Evolutionary conservation across 2,329 filamentous ascomycete species (phyloP).

Genomic region (Aspergillus novoparasiticus): DNA sequence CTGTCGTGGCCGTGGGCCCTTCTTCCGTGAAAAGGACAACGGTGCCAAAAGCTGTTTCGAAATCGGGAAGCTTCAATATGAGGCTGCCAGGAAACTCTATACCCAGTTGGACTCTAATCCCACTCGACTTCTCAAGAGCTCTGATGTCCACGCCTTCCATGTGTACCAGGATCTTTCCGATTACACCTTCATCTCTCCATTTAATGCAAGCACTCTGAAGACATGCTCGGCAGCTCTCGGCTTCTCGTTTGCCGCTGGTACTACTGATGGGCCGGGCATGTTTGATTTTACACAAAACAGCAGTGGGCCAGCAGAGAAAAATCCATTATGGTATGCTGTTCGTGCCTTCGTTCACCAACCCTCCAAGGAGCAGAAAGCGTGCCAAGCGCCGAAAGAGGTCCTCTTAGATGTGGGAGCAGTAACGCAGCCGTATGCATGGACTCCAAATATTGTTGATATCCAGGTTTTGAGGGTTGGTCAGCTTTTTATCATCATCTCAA

Average conservation of each 20-base stretch:
- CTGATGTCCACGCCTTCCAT: conserved; percentile 78
- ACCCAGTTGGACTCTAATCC: conserved; percentile 51
- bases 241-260: conserved; percentile 91
- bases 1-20: conserved; percentile 51
- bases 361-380: conserved; percentile 68
- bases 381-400: conserved; percentile 81
- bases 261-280: conserved; percentile 83
- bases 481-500: conserved; percentile 78
- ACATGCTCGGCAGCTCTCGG: conserved; percentile 89
- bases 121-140: conserved; percentile 55
- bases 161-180: conserved; percentile 80
- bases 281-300: conserved; percentile 94
- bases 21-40: conserved; percentile 47
- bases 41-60: conserved; percentile 54
- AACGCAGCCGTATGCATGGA: conserved; percentile 79
- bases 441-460: conserved; percentile 87
- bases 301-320: conserved; percentile 68
- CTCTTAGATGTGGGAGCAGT: conserved; percentile 86
- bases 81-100: conserved; percentile 55
- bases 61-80: conserved; percentile 50
- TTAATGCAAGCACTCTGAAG: conserved; percentile 62
- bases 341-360: conserved; percentile 72
- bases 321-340: conserved; percentile 79
- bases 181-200: conserved; percentile 70
- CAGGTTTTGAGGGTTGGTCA: conserved; percentile 84